Percentiles rank a stretch among this genome's conserved stretches.
Evolutionary conservation across 148 eudicot genomes (phyloP).

Genomic region (Rhododendron griersonianum): DNA sequence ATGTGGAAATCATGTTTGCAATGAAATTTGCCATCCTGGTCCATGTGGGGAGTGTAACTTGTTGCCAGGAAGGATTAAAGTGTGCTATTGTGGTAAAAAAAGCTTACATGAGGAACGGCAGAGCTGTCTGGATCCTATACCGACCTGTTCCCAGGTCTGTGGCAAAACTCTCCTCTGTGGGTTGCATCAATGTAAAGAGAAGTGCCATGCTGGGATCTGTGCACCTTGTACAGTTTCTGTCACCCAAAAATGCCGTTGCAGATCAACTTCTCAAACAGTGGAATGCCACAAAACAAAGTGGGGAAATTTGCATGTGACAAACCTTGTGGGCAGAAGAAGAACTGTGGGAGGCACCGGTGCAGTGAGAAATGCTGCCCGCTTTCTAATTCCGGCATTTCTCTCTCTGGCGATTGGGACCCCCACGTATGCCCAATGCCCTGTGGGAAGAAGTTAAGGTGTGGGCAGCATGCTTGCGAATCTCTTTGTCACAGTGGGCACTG

Average conservation of each 20-base stretch:
- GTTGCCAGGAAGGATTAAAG: slow-evolving; percentile 58
- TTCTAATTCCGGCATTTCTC: slow-evolving; percentile 38
- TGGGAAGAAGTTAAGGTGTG: slow-evolving; percentile 90
- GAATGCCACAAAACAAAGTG: slow-evolving; percentile 64
- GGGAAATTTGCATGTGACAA: slow-evolving; percentile 71
- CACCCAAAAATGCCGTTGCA: slow-evolving; percentile 78
- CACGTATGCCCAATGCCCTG: slow-evolving; percentile 87
- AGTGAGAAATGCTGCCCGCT: slow-evolving; percentile 91
- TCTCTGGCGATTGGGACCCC: slow-evolving; percentile 58
- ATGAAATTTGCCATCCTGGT: slow-evolving; percentile 76
- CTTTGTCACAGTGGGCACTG: slow-evolving; percentile 96
- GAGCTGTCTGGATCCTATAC: slow-evolving; percentile 79
- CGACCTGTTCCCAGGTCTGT: slow-evolving; percentile 71
- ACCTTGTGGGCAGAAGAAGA: slow-evolving; percentile 87
- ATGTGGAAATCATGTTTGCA: slow-evolving; percentile 75
- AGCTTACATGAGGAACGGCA: slow-evolving; percentile 39
- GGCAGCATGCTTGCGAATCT: slow-evolving; percentile 80
- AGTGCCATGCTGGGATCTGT: slow-evolving; percentile 73
- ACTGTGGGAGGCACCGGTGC: slow-evolving; percentile 95
- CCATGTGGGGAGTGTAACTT: slow-evolving; percentile 84
- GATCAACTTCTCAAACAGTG: slow-evolving; percentile 70
- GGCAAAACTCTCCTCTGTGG: slow-evolving; percentile 74
- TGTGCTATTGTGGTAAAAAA: slow-evolving; percentile 89
- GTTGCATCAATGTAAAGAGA: slow-evolving; percentile 55
- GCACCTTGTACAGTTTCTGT: slow-evolving; percentile 69